Evolutionary conservation across 129 eudicot species (phyloP).

Genomic region (Chrysanthemum lavandulifolium): DNA sequence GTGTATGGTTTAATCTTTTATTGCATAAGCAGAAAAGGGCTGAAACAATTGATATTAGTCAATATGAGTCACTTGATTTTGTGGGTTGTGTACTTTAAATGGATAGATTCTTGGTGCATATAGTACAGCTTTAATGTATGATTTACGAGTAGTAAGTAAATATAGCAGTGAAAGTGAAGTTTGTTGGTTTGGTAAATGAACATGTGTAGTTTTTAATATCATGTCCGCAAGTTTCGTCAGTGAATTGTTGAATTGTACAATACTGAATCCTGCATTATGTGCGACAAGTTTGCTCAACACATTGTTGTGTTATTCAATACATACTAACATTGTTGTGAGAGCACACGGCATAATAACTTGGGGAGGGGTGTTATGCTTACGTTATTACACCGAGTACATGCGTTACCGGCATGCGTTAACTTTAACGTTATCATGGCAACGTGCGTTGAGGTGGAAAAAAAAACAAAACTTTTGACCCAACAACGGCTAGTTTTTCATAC

Average conservation of each 20-base stretch:
- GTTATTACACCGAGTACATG: no score
- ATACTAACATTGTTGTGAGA: background rate
- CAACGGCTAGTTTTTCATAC: no score
- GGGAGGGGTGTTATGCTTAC: no score
- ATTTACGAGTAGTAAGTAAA: background rate
- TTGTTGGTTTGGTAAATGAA: background rate
- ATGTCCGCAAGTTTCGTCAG: background rate
- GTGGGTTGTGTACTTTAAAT: background rate
- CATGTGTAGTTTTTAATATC: background rate
- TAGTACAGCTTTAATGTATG: constrained; percentile 5
- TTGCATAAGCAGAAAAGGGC: constrained; percentile 3
- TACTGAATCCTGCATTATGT: background rate
- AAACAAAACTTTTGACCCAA: no score
- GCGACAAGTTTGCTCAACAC: background rate
- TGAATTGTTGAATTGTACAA: background rate
- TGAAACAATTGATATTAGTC: background rate
- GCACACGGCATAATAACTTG: no score
- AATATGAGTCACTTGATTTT: background rate
- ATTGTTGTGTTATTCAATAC: background rate
- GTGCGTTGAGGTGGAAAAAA: no score
- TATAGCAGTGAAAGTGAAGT: background rate
- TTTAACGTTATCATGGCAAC: no score
- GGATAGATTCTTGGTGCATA: background rate
- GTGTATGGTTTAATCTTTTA: background rate
- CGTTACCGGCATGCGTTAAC: no score